A percentile compares a stretch with the other conserved stretches of the same genome.
Conservation (phyloP, 1,284 basidiomycete genomes). For the Gymnopus androsaceus region DNA sequence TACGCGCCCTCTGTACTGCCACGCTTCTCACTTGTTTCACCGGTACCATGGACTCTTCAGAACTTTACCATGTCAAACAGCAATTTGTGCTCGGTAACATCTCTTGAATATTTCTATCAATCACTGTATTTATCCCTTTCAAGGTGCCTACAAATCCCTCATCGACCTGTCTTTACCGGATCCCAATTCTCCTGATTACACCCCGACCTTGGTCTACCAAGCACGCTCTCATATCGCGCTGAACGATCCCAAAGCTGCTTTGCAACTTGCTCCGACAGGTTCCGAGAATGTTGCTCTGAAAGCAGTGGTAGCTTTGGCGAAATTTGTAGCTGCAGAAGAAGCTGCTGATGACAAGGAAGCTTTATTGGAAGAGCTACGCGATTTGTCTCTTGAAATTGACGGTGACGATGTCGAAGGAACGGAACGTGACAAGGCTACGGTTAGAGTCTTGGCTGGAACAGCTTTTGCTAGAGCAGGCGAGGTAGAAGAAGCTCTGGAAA, state of each 20-base stretch:
- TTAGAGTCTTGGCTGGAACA: constrained; percentile 79
- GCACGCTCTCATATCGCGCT: constrained; percentile 84
- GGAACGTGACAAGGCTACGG: constrained; percentile 66
- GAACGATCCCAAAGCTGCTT: constrained; percentile 55
- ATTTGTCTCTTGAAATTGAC: constrained; percentile 84
- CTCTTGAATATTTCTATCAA: not conserved
- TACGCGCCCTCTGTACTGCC: not conserved
- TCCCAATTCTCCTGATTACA: constrained; percentile 63
- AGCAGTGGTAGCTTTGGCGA: constrained; percentile 72
- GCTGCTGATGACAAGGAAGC: constrained; percentile 55
- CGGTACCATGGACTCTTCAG: constrained; percentile 70
- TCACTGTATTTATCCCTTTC: not conserved
- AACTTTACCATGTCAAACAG: constrained; percentile 83
- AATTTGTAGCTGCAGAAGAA: constrained; percentile 56
- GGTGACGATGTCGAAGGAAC: constrained; percentile 69
- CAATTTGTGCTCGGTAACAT: constrained; percentile 76
- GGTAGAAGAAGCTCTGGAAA: constrained; percentile 89
- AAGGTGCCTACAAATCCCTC: constrained; percentile 70
- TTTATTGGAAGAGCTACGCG: constrained; percentile 79
- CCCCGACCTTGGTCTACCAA: constrained; percentile 73
- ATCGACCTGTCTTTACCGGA: constrained; percentile 58
- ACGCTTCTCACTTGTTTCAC: not conserved
- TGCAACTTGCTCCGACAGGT: constrained; percentile 57
- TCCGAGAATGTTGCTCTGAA: constrained; percentile 69
- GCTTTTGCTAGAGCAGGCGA: constrained; percentile 85